Percentiles rank a stretch among this genome's conserved stretches.
Evolutionary conservation across 2,329 filamentous ascomycete genomes (phyloP).

Genomic region (Beauveria brongniartii): DNA sequence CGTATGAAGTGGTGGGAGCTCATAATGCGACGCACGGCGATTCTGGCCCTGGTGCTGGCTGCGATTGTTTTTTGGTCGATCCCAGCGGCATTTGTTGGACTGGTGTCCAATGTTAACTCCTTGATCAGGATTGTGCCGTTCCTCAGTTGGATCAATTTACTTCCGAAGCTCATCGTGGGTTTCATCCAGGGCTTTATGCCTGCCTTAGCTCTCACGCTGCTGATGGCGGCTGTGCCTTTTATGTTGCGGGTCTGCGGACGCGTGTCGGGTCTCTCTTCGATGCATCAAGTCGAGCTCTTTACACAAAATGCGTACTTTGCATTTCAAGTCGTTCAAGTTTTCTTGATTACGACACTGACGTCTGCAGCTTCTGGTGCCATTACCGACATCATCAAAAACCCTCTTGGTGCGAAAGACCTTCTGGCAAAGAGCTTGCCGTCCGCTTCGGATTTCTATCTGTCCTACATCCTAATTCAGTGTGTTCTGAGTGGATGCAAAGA

Average conservation of each 20-base stretch:
- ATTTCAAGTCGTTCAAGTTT: slow-evolving; percentile 90
- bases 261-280: slow-evolving; percentile 10
- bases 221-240: slow-evolving; percentile 80
- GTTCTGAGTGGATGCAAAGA: slow-evolving; percentile 68
- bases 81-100: slow-evolving; percentile 69
- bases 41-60: slow-evolving; percentile 63
- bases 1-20: slow-evolving; percentile 81
- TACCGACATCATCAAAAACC: slow-evolving; percentile 53
- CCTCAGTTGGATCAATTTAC: not conserved
- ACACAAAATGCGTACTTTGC: slow-evolving; percentile 89
- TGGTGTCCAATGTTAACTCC: slow-evolving; percentile 75
- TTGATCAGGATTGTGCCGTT: slow-evolving; percentile 53
- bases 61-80: slow-evolving; percentile 83
- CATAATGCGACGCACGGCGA: slow-evolving; percentile 61
- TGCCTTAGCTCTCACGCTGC: slow-evolving; percentile 65
- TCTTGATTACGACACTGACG: slow-evolving; percentile 75
- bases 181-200: slow-evolving; percentile 75
- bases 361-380: slow-evolving; percentile 68
- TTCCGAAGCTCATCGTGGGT: slow-evolving; percentile 25
- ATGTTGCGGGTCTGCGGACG: slow-evolving; percentile 52
- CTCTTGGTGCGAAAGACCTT: slow-evolving; percentile 51
- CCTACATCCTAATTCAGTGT: slow-evolving; percentile 88
- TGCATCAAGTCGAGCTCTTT: slow-evolving; percentile 67
- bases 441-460: slow-evolving; percentile 89
- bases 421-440: slow-evolving; percentile 68